phyloP scores from a whole-genome alignment of 2,329 filamentous ascomycete genomes.

The Pochonia chlamydosporia region DNA sequence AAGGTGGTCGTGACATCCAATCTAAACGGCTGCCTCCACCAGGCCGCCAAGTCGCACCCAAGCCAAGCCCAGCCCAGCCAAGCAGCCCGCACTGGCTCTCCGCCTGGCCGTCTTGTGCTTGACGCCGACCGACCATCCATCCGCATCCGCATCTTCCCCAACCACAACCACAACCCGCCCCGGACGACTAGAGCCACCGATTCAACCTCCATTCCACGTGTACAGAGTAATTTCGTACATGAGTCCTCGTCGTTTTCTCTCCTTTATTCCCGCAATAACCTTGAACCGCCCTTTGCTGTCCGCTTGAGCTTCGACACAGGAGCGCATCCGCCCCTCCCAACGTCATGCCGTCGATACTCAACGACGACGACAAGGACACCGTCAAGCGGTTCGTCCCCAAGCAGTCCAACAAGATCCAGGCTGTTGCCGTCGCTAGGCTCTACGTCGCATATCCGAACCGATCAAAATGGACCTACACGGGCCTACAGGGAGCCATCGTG shows the following conservation, averaged over 20 bases:
- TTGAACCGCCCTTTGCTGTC: not conserved
- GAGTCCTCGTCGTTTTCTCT: not conserved
- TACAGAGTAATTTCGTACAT: not conserved
- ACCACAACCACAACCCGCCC: not conserved
- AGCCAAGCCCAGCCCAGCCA: no score
- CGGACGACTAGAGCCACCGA: not conserved
- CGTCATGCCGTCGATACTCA: constrained; percentile 63
- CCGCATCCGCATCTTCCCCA: not conserved
- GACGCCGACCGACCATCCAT: no score
- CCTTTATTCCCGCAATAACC: not conserved
- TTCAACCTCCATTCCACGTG: not conserved
- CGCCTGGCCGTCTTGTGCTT: no score
- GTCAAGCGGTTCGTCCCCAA: constrained; percentile 94
- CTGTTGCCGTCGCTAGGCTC: constrained; percentile 85
- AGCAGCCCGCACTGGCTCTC: no score
- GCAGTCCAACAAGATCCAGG: constrained; percentile 93
- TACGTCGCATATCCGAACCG: constrained; percentile 88
- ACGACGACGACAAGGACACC: constrained; percentile 90
- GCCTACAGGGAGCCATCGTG: constrained; percentile 84
- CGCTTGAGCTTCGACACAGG: not conserved
- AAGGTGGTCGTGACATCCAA: not conserved
- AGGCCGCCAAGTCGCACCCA: not conserved
- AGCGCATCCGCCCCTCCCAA: constrained; percentile 1
- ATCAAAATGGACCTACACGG: constrained; percentile 88
- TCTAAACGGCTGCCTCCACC: not conserved